A percentile compares a stretch with the other conserved stretches of the same genome.
Evolutionary conservation across 139 green algal genomes (phyloP).

Genomic region (Tetradesmus lagerheimii): DNA sequence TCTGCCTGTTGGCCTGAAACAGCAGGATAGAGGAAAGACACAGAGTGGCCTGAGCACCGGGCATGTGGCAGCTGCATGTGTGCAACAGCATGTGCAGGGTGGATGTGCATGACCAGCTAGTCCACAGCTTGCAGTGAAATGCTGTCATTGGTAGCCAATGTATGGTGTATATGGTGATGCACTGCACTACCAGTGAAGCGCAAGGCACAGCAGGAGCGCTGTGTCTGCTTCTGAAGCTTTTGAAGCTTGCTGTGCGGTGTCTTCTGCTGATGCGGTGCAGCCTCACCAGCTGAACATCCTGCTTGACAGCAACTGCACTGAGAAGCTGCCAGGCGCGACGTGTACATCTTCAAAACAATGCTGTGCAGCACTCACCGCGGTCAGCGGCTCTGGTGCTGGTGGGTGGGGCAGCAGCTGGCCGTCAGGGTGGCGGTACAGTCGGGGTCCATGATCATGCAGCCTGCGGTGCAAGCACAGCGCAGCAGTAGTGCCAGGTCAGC

Average conservation of each 20-base stretch:
- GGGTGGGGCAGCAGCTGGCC: neutral
- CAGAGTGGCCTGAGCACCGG: neutral
- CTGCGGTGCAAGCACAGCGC: neutral
- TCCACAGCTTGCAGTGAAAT: neutral
- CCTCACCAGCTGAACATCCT: neutral
- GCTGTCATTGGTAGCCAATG: neutral
- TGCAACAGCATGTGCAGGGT: neutral
- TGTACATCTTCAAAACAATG: neutral
- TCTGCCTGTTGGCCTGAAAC: slow-evolving; percentile 18
- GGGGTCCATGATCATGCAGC: neutral
- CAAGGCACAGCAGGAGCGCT: no score
- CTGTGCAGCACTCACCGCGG: neutral
- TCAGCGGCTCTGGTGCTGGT: slow-evolving; percentile 9
- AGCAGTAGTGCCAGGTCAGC: neutral
- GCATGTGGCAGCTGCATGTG: no score
- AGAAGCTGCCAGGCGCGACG: neutral
- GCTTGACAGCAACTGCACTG: no score
- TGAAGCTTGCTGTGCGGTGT: no score
- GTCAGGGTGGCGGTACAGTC: slow-evolving; percentile 16
- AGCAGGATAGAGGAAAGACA: neutral
- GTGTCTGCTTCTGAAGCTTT: no score
- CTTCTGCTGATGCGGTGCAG: neutral
- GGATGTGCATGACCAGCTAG: neutral
- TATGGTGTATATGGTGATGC: no score
- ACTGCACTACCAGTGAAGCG: no score